Base-by-base conservation (phyloP, 352 stramenopile species). In the Pythium guiyangense region DNA sequence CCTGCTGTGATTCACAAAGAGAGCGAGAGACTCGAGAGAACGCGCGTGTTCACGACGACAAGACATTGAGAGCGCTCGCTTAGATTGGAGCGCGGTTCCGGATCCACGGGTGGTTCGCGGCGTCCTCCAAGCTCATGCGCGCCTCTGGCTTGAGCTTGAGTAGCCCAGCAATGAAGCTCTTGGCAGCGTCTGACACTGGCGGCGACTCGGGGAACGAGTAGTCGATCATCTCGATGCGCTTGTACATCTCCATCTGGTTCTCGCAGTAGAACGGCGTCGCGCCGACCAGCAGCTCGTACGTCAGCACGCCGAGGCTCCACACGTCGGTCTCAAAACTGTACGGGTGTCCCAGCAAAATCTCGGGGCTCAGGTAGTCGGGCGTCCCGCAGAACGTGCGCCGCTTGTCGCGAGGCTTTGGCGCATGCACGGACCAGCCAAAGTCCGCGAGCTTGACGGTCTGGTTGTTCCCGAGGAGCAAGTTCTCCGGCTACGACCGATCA, bases 371-470 rank as follows among this genome's bases (percentile, higher is more conserved):
- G 57, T 96, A 96, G 57, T 94, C 81, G 5, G 81, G 85, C 26
- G 86, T 96, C 2, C 86, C 86, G 49, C 86, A 96, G 39, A 93
- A 91, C 34, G 86, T 94, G 8, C 71, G 72, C 5, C 85, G 77
- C 47, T 69, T 62, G 34, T 77, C 70, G 55, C 78, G 71, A 2
- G 84, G 71, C n/a, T 76, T 74, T 3, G 77, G 75, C 0, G 84
- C 86, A 56, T 92, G 77, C 6, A 94, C 82, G 2, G 86, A 91
- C 81, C 86, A 92, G 9, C 86, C 86, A 43, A 96, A 96, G 58
- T 96, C 86, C 34, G 86, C 86, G 42, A 96, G 70, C 59, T 96
- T 96, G 46, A 96, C 74, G 6, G 71, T 81, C 52, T 88, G 70
- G 37, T 92, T 86, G 31, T 71, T 65, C 14, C 81, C 85, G 39